Evolutionary conservation across 768 basidiomycete genomes (phyloP).

Genomic region (Boletales sp.): DNA sequence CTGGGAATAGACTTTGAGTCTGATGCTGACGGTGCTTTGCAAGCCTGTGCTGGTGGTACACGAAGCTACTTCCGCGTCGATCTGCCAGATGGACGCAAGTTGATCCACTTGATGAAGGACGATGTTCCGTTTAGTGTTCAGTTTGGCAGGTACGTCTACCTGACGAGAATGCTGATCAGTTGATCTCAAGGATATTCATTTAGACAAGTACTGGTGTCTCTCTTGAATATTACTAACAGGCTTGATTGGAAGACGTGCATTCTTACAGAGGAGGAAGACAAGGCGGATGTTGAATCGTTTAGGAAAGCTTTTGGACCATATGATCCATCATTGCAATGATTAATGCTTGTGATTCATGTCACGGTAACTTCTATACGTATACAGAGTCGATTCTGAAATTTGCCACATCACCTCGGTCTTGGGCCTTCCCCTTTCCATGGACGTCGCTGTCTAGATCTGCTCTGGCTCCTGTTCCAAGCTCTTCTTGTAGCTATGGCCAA

Average conservation of each 20-base stretch:
- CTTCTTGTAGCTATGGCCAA: constrained; percentile 73
- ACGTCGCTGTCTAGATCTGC: constrained; percentile 18
- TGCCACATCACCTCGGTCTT: neutral
- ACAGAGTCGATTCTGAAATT: neutral
- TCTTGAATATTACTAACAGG: constrained; percentile 75
- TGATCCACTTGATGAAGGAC: constrained; percentile 84
- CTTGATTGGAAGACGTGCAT: constrained; percentile 91
- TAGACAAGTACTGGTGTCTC: constrained; percentile 77
- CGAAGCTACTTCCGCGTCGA: constrained; percentile 89
- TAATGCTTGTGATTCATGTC: constrained; percentile 1
- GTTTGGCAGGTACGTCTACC: constrained; percentile 74
- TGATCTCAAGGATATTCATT: constrained; percentile 3
- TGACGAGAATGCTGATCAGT: neutral
- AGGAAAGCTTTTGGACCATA: constrained; percentile 79
- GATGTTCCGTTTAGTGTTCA: constrained; percentile 82
- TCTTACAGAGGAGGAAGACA: constrained; percentile 82
- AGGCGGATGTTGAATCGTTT: constrained; percentile 76
- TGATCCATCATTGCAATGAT: constrained; percentile 44
- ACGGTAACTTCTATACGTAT: neutral
- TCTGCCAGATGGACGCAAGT: constrained; percentile 76
- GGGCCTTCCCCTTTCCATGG: too few species aligned
- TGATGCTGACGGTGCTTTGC: constrained; percentile 62
- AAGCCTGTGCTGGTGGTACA: constrained; percentile 45
- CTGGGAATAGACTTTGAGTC: constrained; percentile 72
- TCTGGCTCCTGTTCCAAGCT: constrained; percentile 39